These are phyloP conservation scores for Murraya koenigii DNA, from an alignment of 345 rosid genomes.

Conservation along the genomic window DNA sequence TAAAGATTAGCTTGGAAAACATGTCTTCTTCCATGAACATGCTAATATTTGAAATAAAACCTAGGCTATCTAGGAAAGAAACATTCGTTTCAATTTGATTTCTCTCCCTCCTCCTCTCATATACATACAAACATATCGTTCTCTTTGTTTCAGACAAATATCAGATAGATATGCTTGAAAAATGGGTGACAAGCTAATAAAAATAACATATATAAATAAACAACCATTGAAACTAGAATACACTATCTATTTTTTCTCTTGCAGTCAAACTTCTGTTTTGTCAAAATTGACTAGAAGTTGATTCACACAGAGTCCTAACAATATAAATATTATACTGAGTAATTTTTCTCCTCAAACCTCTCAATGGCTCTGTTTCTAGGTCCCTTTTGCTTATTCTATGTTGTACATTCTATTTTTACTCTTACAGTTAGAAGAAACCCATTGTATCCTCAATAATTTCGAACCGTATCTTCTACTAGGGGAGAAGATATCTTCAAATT, in stretches of 20 bases:
- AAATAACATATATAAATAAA: not conserved
- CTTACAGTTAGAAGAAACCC: not conserved
- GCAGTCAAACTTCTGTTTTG: not conserved
- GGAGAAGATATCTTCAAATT: not conserved
- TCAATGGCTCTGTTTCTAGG: not conserved
- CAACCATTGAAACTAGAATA: not conserved
- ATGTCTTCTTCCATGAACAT: not conserved
- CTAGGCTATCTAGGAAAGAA: not conserved
- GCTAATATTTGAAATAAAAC: not conserved
- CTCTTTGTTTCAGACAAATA: not conserved
- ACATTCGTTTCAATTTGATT: not conserved
- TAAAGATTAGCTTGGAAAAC: constrained; percentile 1
- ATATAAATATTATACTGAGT: not conserved
- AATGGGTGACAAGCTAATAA: not conserved
- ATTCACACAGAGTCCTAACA: not conserved
- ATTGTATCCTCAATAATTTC: not conserved
- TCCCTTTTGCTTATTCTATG: not conserved
- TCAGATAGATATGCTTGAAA: not conserved
- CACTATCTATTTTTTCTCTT: not conserved
- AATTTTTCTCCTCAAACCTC: not conserved
- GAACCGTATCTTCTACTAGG: not conserved
- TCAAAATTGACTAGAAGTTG: constrained; percentile 1
- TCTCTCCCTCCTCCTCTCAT: too few relatives aligned
- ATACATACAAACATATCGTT: not conserved
- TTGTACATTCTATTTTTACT: not conserved